These are phyloP conservation scores for Remersonia thermophila DNA, from an alignment of 2,329 filamentous ascomycete genomes.

Conservation along the genomic window DNA sequence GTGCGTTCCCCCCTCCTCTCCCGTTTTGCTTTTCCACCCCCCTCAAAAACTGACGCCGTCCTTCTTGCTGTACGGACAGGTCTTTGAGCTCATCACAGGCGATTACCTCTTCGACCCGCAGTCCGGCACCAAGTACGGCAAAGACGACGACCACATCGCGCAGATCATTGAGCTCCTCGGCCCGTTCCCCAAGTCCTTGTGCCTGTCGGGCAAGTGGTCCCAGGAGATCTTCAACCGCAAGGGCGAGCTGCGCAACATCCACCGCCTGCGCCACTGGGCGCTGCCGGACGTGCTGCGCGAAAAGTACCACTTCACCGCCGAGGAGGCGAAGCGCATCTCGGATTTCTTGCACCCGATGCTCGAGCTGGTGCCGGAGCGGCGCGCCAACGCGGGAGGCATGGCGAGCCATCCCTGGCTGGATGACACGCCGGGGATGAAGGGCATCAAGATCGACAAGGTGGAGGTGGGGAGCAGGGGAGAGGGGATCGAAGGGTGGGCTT, in stretches of 20 bases:
- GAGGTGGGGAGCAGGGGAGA: constrained; percentile 74
- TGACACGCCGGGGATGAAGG: constrained; percentile 81
- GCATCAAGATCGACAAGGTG: constrained; percentile 58
- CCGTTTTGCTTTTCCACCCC: neutral
- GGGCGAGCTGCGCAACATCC: constrained; percentile 93
- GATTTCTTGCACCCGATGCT: constrained; percentile 86
- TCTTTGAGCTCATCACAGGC: constrained; percentile 94
- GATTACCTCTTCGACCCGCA: constrained; percentile 98
- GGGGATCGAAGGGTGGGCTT: constrained; percentile 87
- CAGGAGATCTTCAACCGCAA: constrained; percentile 99
- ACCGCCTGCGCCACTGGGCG: constrained; percentile 90
- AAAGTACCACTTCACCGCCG: constrained; percentile 87
- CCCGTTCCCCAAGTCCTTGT: constrained; percentile 83
- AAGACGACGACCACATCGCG: constrained; percentile 97
- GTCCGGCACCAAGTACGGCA: constrained; percentile 96
- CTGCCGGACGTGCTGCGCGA: constrained; percentile 84
- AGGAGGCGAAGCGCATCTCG: constrained; percentile 65
- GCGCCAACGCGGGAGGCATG: constrained; percentile 95
- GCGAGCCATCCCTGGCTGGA: constrained; percentile 70
- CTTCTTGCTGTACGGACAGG: constrained; percentile 38
- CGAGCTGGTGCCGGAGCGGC: constrained; percentile 72
- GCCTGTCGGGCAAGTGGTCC: constrained; percentile 88
- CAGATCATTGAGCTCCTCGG: constrained; percentile 97
- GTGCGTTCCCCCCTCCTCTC: constrained; percentile 38
- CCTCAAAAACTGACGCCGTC: constrained; percentile 7